Evolutionary conservation across 163 green algal species (phyloP), one percentile per base, ranked within the genome.

Genomic region (Scenedesmus sp.): DNA sequence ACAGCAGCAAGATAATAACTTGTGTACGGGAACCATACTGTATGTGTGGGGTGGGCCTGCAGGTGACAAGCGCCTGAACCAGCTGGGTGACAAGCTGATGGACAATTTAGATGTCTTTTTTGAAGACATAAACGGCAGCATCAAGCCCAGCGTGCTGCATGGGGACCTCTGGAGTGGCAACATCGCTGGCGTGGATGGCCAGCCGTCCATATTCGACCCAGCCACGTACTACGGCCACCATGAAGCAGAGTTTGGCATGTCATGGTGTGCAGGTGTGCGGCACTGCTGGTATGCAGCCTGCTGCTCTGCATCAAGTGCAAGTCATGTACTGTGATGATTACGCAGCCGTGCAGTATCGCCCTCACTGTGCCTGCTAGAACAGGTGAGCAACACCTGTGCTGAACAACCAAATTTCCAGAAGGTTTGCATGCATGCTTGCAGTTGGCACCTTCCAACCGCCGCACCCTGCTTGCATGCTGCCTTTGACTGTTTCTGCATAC

Each of bases 161-260:
- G 97, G 98, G 3, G 98, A 99, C 92, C 94, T 99, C 15, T 99
- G 98, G 98, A 97, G 93, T 79, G 98, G 98, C 79, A 99, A 99
- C 93, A 98, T 99, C 51, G 90, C 93, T 0, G 94, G 96, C 12
- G 84, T 44, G 1, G 94, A 96, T 9, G 95, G 95, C 0, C 15
- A 92, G 84, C 95, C 96, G 0, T 68, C 92, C 42, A 96, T 99
- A 22, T 98, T 99, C 83, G 98, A 99, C 88, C 98, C 98, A 15
- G 98, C 97, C 26, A 94, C 91, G 22, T 99, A 99, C 91, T 99
- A 97, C 7, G 61, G 81, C 9, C 84, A 89, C n/a, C 70, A 84
- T 43, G 97, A 99, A 93, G 98, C 98, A 26, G 98, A 99, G 90
- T 99, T 98, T 89, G 98, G 98, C 44, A 99, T 99, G 98, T 95